phyloP scores from a whole-genome alignment of 352 stramenopile species.

The Achlya hypogyna region DNA sequence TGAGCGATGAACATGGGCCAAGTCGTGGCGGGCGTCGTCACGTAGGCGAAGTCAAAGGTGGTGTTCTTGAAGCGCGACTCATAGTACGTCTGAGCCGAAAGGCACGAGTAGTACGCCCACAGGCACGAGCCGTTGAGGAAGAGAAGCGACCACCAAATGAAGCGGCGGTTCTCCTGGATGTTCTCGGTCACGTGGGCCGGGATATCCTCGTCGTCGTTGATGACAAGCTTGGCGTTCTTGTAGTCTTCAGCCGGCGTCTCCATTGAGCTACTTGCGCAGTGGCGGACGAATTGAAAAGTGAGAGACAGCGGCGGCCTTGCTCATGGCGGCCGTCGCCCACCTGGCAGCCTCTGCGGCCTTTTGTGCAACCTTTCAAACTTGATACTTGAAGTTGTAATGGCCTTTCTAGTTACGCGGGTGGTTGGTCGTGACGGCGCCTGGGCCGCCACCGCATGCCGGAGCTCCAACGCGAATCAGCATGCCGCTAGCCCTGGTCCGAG shows the following conservation, averaged over 20 bases:
- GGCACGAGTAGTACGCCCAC: slow-evolving; percentile 68
- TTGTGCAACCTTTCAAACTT: not conserved
- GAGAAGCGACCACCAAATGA: slow-evolving; percentile 55
- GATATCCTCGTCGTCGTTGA: slow-evolving; percentile 21
- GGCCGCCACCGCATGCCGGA: not conserved
- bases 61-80: slow-evolving; percentile 31
- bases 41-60: slow-evolving; percentile 47
- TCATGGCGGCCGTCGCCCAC: not conserved
- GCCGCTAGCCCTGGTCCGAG: no score
- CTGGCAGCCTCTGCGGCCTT: not conserved
- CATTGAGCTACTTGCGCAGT: not conserved
- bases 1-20: slow-evolving; percentile 63
- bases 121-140: slow-evolving; percentile 64
- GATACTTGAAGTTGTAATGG: slow-evolving; percentile 12
- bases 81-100: slow-evolving; percentile 62
- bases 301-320: not conserved
- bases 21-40: slow-evolving; percentile 45
- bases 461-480: no score
- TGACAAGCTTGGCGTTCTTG: slow-evolving; percentile 1
- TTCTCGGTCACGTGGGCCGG: slow-evolving; percentile 53
- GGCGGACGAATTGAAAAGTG: not conserved
- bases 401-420: not conserved
- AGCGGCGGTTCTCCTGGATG: slow-evolving; percentile 38
- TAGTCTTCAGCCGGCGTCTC: not conserved
- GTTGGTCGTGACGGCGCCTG: slow-evolving; percentile 4